Evolutionary conservation across 768 basidiomycete species (phyloP).

Genomic region (Agaricus blazei): DNA sequence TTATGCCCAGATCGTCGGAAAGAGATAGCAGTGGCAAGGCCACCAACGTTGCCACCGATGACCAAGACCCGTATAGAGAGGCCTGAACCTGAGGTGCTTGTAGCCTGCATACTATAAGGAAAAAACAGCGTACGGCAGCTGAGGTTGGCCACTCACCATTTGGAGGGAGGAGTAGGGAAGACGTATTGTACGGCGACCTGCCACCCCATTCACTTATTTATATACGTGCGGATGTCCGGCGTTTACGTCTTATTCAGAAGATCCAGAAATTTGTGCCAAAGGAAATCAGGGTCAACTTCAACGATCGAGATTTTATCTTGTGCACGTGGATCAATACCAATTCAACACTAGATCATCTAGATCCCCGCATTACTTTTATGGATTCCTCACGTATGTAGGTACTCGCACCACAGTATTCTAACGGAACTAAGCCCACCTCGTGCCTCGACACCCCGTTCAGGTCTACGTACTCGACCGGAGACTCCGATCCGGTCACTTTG

Average conservation of each 20-base stretch:
- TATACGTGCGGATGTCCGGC: neutral
- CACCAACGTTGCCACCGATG: constrained; percentile 43
- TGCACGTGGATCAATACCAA: constrained; percentile 1
- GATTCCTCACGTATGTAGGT: too few relatives aligned
- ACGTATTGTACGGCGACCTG: neutral
- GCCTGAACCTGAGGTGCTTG: neutral
- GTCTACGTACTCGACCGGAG: too few relatives aligned
- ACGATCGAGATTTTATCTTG: neutral
- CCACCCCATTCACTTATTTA: neutral
- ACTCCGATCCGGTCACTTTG: neutral
- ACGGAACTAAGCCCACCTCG: neutral
- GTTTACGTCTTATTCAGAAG: constrained; percentile 6
- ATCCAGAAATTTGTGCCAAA: constrained; percentile 1
- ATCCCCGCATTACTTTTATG: neutral
- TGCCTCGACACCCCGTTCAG: constrained; percentile 2
- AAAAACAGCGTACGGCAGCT: neutral
- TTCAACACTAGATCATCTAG: neutral
- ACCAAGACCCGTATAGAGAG: constrained; percentile 28
- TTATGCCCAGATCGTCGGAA: constrained; percentile 50
- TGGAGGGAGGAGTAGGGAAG: neutral
- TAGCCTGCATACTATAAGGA: neutral
- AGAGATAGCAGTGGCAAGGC: constrained; percentile 49
- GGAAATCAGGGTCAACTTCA: neutral
- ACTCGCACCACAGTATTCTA: neutral
- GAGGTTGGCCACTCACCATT: neutral